These are phyloP conservation scores for Raffaelea arxii DNA, from an alignment of 2,329 filamentous ascomycete genomes.

Conservation along the genomic window DNA sequence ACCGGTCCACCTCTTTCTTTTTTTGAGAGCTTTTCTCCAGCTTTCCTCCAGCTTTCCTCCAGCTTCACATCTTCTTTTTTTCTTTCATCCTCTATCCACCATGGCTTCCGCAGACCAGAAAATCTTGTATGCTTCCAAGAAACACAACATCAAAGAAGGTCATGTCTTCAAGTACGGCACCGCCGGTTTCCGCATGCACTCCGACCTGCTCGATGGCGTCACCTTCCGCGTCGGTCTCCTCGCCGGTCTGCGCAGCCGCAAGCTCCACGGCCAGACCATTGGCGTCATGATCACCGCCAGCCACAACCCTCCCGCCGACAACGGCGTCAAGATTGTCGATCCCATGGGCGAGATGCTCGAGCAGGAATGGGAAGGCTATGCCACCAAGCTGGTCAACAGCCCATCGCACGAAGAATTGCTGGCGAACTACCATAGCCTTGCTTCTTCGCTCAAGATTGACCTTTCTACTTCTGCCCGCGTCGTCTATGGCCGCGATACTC, in stretches of 20 bases:
- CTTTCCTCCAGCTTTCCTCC: neutral
- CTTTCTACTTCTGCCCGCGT: constrained; percentile 63
- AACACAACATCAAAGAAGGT: constrained; percentile 45
- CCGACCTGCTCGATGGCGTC: constrained; percentile 79
- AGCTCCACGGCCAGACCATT: constrained; percentile 81
- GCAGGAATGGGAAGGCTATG: constrained; percentile 86
- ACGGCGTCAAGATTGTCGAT: constrained; percentile 92
- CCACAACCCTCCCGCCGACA: constrained; percentile 83
- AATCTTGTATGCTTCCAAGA: constrained; percentile 51
- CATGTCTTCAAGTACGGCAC: constrained; percentile 56
- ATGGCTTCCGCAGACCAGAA: constrained; percentile 17
- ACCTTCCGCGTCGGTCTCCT: constrained; percentile 88
- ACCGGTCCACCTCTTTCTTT: too few species aligned
- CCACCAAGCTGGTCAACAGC: constrained; percentile 83
- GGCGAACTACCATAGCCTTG: constrained; percentile 66
- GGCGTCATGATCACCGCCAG: constrained; percentile 95
- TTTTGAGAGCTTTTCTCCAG: too few species aligned
- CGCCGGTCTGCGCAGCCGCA: constrained; percentile 79
- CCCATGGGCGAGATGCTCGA: constrained; percentile 97
- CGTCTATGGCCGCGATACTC: constrained; percentile 84
- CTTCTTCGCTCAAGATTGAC: constrained; percentile 67
- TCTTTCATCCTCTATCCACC: neutral
- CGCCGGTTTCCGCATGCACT: constrained; percentile 59
- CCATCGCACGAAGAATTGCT: constrained; percentile 63
- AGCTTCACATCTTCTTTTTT: neutral